Percentiles rank a stretch among this genome's conserved stretches.
phyloP scores from a whole-genome alignment of 164 flowering plant genomes.

The Piper betle region DNA sequence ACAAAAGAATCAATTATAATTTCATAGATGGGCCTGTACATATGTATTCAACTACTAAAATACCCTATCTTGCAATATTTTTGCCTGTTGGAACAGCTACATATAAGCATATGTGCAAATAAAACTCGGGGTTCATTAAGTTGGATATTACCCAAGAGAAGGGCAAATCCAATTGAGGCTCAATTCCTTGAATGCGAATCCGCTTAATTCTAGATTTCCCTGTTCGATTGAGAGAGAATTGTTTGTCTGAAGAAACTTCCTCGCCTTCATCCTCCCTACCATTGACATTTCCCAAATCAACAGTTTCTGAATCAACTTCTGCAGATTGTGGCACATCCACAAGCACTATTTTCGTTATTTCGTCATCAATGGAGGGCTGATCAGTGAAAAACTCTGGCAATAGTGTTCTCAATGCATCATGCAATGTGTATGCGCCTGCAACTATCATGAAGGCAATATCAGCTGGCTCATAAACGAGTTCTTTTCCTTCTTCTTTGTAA shows the following conservation, averaged over 20 bases:
- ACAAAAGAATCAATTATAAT: neutral
- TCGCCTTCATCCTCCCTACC: constrained; percentile 9
- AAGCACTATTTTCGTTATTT: constrained; percentile 12
- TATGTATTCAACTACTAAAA: neutral
- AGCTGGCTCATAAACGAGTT: too few relatives aligned
- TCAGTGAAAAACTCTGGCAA: constrained; percentile 47
- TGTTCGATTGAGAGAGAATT: constrained; percentile 3
- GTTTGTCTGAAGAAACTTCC: constrained; percentile 12
- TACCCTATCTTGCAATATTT: constrained; percentile 1
- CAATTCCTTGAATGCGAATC: constrained; percentile 85
- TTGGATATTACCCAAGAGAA: constrained; percentile 85
- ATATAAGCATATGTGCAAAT: constrained; percentile 72
- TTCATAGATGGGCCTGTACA: neutral
- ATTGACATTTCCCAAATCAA: constrained; percentile 16
- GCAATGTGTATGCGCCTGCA: constrained; percentile 62
- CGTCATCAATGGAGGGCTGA: constrained; percentile 18
- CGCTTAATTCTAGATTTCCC: constrained; percentile 39
- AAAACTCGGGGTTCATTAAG: constrained; percentile 76
- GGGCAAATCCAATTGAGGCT: constrained; percentile 74
- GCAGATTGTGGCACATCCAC: constrained; percentile 17
- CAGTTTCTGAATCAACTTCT: constrained; percentile 4
- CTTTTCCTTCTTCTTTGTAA: too few relatives aligned
- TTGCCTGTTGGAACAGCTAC: constrained; percentile 24
- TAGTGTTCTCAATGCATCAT: constrained; percentile 54
- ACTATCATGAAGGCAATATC: neutral